phyloP scores from a whole-genome alignment of 768 basidiomycete species.

The Russula emetica region DNA sequence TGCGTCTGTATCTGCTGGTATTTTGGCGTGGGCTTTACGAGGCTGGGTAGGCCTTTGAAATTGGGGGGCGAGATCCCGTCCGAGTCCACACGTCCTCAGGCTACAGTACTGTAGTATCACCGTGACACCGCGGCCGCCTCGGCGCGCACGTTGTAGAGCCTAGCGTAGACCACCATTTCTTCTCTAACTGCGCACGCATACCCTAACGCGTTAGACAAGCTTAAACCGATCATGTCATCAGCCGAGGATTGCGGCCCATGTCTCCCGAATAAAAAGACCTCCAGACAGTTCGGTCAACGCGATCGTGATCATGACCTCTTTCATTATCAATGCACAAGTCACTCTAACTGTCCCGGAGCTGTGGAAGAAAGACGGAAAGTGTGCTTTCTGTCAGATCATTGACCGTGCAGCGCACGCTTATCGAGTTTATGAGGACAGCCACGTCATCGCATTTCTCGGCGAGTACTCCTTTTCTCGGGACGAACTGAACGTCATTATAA shows the following conservation, averaged over 20 bases:
- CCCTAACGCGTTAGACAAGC: not conserved
- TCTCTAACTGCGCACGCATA: not conserved
- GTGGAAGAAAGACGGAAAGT: slow-evolving; percentile 50
- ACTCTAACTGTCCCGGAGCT: slow-evolving; percentile 42
- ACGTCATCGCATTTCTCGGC: slow-evolving; percentile 65
- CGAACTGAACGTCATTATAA: not conserved
- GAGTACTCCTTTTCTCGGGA: slow-evolving; percentile 14
- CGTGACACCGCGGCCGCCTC: not conserved
- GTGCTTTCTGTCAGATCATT: slow-evolving; percentile 67
- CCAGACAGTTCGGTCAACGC: too few relatives aligned
- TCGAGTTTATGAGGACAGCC: slow-evolving; percentile 57
- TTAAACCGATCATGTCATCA: not conserved
- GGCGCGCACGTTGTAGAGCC: not conserved
- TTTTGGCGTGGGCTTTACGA: slow-evolving; percentile 17
- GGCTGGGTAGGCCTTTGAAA: slow-evolving; percentile 17
- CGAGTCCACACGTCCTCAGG: not conserved
- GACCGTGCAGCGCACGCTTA: slow-evolving; percentile 44
- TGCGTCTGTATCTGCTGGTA: slow-evolving; percentile 5
- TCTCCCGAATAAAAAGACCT: not conserved
- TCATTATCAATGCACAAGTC: slow-evolving; percentile 62
- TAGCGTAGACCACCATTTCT: not conserved
- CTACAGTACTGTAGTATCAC: too few relatives aligned
- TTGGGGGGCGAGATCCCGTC: not conserved
- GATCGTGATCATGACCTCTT: slow-evolving; percentile 66
- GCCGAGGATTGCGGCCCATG: not conserved